Conservation (phyloP, 768 basidiomycete genomes). For the Lactarius hengduanensis region DNA sequence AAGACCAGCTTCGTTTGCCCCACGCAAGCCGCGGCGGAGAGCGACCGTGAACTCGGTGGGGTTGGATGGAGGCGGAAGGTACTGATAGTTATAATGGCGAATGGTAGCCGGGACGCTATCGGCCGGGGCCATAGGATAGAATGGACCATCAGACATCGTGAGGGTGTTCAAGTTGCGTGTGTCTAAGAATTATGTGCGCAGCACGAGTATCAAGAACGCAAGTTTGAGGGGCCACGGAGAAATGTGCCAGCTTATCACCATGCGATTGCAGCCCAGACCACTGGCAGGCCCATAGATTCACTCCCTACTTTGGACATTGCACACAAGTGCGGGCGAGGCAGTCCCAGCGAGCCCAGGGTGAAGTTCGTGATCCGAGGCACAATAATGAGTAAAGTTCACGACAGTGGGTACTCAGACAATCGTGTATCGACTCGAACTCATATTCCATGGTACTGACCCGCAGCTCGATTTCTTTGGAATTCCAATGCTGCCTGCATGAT, state of each 20-base stretch:
- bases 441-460: not conserved
- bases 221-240: not conserved
- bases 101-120: not conserved
- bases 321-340: not conserved
- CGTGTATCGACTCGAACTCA: not conserved
- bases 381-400: not conserved
- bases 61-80: slow-evolving; percentile 5
- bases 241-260: slow-evolving; percentile 4
- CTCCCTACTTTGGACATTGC: not conserved
- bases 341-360: not conserved
- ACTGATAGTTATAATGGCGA: slow-evolving; percentile 10
- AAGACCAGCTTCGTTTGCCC: not conserved
- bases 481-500: not conserved
- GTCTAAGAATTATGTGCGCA: slow-evolving; percentile 5
- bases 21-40: slow-evolving; percentile 15
- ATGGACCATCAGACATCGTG: slow-evolving; percentile 10
- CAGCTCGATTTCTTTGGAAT: not conserved
- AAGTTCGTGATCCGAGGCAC: not conserved
- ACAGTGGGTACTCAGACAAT: not conserved
- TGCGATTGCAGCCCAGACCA: slow-evolving; percentile 1
- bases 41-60: slow-evolving; percentile 5
- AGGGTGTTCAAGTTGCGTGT: not conserved
- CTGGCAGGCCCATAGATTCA: not conserved
- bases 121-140: not conserved
- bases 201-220: slow-evolving; percentile 11